Evolutionary conservation across 352 stramenopile species (phyloP).

Genomic region (Globisporangium paddicum): DNA sequence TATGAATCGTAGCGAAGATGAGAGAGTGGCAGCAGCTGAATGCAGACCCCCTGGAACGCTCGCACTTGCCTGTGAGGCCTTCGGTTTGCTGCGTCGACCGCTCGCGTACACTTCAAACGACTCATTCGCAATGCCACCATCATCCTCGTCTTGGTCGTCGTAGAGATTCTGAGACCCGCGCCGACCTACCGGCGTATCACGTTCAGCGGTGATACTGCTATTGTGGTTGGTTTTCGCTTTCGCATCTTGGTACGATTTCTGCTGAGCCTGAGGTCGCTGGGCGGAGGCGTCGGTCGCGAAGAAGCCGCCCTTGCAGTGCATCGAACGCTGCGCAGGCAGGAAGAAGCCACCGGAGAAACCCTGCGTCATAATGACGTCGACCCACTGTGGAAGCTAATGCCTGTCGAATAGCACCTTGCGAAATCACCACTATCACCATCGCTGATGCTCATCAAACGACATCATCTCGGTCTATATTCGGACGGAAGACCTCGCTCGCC

Average conservation of each 20-base stretch:
- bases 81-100: not conserved
- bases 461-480: not conserved
- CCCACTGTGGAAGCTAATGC: not conserved
- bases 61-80: not conserved
- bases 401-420: not conserved
- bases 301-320: slow-evolving; percentile 51
- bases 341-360: slow-evolving; percentile 53
- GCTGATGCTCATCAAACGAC: slow-evolving; percentile 2
- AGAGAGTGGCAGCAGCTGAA: not conserved
- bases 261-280: not conserved
- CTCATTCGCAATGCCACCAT: slow-evolving; percentile 1
- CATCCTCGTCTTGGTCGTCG: not conserved
- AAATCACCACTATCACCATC: not conserved
- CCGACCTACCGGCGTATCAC: not conserved
- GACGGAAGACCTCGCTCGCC: not conserved
- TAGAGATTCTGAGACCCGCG: not conserved
- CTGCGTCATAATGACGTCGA: slow-evolving; percentile 12
- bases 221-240: slow-evolving; percentile 5
- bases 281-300: slow-evolving; percentile 25
- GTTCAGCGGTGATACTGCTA: not conserved
- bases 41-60: not conserved
- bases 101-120: slow-evolving; percentile 6
- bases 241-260: not conserved
- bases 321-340: slow-evolving; percentile 44
- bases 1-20: slow-evolving; percentile 3